A percentile compares a stretch with the other conserved stretches of the same genome.
These are phyloP conservation scores for Phytophthora europaea DNA, from an alignment of 352 stramenopile species.

Conservation along the genomic window DNA sequence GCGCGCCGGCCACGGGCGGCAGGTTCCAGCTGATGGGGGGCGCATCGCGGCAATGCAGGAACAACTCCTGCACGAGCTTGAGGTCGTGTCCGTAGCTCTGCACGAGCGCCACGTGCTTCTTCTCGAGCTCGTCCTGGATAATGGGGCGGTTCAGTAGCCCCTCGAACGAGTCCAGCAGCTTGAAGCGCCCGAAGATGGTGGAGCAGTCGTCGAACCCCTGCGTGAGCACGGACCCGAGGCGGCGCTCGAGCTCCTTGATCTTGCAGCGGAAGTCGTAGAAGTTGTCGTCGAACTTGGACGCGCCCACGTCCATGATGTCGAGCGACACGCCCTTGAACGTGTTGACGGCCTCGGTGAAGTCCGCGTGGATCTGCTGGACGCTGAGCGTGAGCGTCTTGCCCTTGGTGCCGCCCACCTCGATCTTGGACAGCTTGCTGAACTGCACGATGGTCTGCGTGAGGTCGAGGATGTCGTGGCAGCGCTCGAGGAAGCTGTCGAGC, in stretches of 20 bases:
- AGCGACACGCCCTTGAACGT: slow-evolving; percentile 97
- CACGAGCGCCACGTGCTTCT: slow-evolving; percentile 97
- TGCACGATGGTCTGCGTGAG: slow-evolving; percentile 98
- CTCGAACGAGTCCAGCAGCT: slow-evolving; percentile 98
- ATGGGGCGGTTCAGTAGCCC: slow-evolving; percentile 95
- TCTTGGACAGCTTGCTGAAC: slow-evolving; percentile 98
- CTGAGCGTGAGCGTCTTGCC: slow-evolving; percentile 95
- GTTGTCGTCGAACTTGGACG: slow-evolving; percentile 98
- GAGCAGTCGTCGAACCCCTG: slow-evolving; percentile 98
- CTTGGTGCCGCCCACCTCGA: slow-evolving; percentile 98
- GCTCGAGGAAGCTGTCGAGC: slow-evolving; percentile 97
- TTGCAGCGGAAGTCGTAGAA: slow-evolving; percentile 98
- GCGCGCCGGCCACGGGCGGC: slow-evolving; percentile 94
- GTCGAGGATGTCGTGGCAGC: slow-evolving; percentile 98
- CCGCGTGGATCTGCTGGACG: slow-evolving; percentile 96
- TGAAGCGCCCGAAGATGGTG: slow-evolving; percentile 98
- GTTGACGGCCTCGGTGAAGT: slow-evolving; percentile 96
- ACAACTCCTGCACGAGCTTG: slow-evolving; percentile 98
- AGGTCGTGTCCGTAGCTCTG: slow-evolving; percentile 97
- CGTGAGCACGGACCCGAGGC: slow-evolving; percentile 96
- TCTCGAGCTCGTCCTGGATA: slow-evolving; percentile 97
- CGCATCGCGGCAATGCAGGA: slow-evolving; percentile 93
- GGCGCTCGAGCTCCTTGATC: slow-evolving; percentile 98
- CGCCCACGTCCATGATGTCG: slow-evolving; percentile 98
- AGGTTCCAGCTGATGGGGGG: slow-evolving; percentile 97